phyloP scores from a whole-genome alignment of 1,284 basidiomycete species.

The Puccinia novopanici region DNA sequence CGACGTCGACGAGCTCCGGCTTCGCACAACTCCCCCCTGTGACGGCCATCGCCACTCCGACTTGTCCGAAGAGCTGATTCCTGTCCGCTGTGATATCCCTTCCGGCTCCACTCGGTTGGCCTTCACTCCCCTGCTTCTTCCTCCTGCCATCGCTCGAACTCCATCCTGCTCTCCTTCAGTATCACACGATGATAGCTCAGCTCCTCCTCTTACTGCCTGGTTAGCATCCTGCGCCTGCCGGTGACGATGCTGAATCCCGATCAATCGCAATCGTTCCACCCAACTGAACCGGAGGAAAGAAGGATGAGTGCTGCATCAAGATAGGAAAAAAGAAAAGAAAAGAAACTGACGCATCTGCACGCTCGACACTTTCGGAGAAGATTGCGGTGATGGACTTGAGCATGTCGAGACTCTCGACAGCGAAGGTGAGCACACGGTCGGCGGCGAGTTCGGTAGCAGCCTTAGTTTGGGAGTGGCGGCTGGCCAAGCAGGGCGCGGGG shows the following conservation, averaged over 20 bases:
- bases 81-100: neutral
- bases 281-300: slow-evolving; percentile 3
- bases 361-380: slow-evolving; percentile 80
- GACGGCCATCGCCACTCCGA: too few relatives aligned
- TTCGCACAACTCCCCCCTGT: neutral
- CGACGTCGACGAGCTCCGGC: neutral
- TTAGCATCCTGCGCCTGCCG: neutral
- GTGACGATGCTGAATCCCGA: slow-evolving; percentile 45
- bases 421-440: slow-evolving; percentile 76
- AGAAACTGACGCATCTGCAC: slow-evolving; percentile 76
- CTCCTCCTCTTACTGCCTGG: neutral
- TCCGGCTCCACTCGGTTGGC: neutral
- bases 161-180: neutral
- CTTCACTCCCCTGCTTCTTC: neutral
- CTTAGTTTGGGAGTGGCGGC: slow-evolving; percentile 53
- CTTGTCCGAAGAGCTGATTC: too few relatives aligned
- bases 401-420: slow-evolving; percentile 88
- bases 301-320: neutral
- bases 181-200: neutral
- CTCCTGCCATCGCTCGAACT: neutral
- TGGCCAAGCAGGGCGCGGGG: neutral
- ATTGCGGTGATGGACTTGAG: slow-evolving; percentile 80
- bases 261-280: slow-evolving; percentile 41
- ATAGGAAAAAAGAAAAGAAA: neutral
- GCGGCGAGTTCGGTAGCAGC: slow-evolving; percentile 69